Evolutionary conservation across 768 basidiomycete genomes (phyloP), one percentile per base, ranked within the genome.

Genomic region (Kwoniella heveanensis): DNA sequence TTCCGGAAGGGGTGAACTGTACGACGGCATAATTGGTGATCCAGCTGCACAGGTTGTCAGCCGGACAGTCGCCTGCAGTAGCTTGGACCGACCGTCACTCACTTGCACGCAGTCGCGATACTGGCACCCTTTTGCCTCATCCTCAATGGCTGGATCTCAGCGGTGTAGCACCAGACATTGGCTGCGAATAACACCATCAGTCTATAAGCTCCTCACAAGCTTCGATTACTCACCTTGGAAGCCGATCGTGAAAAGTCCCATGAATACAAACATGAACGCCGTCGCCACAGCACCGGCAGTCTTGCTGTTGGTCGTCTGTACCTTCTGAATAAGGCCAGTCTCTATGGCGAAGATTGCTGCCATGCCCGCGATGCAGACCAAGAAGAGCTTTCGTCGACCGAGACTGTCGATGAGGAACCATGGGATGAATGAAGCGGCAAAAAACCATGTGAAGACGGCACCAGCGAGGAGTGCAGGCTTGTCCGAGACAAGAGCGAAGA

Each of bases 381-480:
- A 64, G 21, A 76, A 39, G 17, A 76, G 63, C 25, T 65, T 61
- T 25, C 74, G 46, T 26, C 76, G 66, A 4, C 76, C 76, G n/a
- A 70, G 58, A 9, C 62, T 51, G 58, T 78, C 76, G 67, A 78
- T 78, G 57, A 78, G 60, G 32, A 68, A 62, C 75, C 75, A 77
- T 9, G 76, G 76, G 54, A 78, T 76, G 69, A 76, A 78, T 12
- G 76, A 78, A 24, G 74, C 74, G 57, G 75, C 62, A 64, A 78
- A 78, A 71, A 78, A 78, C 74, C 76, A 78, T 12, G 71, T 75
- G 63, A 76, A 76, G 13, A 76, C 60, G 36, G 64, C 61, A 15
- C 74, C 74, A 27, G 74, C 61, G 9, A 76, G 60, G 1, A 76
- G 61, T n/a, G 71, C 63, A 9, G 69, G 59, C 9, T 56, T 51